A percentile compares a stretch with the other conserved stretches of the same genome.
Conservation (phyloP, 108 stramenopile species). For the Skeletonema marinoi region DNA sequence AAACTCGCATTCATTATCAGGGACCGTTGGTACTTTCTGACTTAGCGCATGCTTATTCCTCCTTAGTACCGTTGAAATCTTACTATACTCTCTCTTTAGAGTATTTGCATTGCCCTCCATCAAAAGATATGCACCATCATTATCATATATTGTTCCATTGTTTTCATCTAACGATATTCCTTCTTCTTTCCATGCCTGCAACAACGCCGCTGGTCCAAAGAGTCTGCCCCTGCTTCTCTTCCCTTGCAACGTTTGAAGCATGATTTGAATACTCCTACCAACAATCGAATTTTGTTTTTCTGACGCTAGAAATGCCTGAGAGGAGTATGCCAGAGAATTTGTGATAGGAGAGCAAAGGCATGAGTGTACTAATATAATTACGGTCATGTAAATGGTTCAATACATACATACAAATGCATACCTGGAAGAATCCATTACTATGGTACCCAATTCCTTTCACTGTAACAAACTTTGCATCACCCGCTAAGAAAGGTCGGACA, state of each 20-base stretch:
- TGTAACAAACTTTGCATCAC: constrained; percentile 18
- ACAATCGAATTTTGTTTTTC: constrained; percentile 15
- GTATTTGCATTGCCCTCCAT: not conserved
- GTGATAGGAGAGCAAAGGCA: too few relatives aligned
- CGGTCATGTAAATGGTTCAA: too few relatives aligned
- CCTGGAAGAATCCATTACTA: constrained; percentile 20
- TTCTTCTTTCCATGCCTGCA: constrained; percentile 12
- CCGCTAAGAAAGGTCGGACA: constrained; percentile 12
- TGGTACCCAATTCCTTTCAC: constrained; percentile 14
- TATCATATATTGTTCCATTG: constrained; percentile 3
- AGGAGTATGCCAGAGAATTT: too few relatives aligned
- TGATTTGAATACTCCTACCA: constrained; percentile 3
- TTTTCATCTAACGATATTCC: not conserved
- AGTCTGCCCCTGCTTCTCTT: not conserved
- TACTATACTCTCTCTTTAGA: not conserved
- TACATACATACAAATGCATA: too few relatives aligned
- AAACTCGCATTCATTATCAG: constrained; percentile 13
- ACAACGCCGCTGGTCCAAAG: constrained; percentile 13
- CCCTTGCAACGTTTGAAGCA: constrained; percentile 1
- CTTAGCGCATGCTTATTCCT: not conserved
- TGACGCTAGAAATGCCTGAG: constrained; percentile 17
- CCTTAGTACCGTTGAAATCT: not conserved
- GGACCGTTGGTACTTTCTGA: not conserved
- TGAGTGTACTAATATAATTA: too few relatives aligned
- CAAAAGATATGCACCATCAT: constrained; percentile 17